Evolutionary conservation across 805 yeast genomes (phyloP).

Genomic region (Wickerhamomyces canadensis): DNA sequence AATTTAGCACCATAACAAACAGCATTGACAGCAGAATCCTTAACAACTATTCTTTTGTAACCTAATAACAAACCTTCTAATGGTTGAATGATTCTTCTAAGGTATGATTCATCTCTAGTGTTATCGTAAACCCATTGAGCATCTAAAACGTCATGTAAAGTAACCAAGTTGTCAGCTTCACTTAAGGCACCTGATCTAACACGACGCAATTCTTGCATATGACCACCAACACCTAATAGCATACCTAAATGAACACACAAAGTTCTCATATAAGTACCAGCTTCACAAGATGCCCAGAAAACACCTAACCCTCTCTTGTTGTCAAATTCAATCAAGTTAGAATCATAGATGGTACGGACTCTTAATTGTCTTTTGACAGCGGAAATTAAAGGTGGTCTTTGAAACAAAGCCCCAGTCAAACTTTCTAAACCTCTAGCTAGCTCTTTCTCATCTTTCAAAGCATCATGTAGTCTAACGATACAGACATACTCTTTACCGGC

Average conservation of each 20-base stretch:
- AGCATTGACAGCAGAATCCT: conserved; percentile 94
- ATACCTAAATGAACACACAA: conserved; percentile 98
- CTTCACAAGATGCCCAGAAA: conserved; percentile 99
- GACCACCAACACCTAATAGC: conserved; percentile 98
- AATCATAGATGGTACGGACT: conserved; percentile 95
- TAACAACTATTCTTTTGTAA: conserved; percentile 93
- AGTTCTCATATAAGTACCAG: conserved; percentile 99
- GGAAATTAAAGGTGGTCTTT: conserved; percentile 94
- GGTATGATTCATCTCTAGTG: conserved; percentile 92
- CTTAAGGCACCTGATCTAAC: conserved; percentile 95
- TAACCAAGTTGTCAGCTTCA: conserved; percentile 87
- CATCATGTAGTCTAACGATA: conserved; percentile 92
- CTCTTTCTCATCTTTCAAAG: conserved; percentile 83
- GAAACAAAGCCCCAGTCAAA: conserved; percentile 97
- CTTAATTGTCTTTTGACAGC: conserved; percentile 99
- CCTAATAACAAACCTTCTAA: conserved; percentile 90
- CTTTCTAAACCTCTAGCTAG: conserved; percentile 85
- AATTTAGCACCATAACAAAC: conserved; percentile 98
- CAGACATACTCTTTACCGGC: conserved; percentile 99
- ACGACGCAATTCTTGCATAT: conserved; percentile 99
- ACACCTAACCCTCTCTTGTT: conserved; percentile 95
- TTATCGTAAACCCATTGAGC: conserved; percentile 98
- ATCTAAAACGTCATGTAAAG: conserved; percentile 95
- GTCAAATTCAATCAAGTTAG: conserved; percentile 93
- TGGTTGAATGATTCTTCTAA: conserved; percentile 91